Percentiles rank a stretch among this genome's conserved stretches.
These are phyloP conservation scores for Cercospora zeae-maydis DNA, from an alignment of 2,329 filamentous ascomycete genomes.

Conservation along the genomic window DNA sequence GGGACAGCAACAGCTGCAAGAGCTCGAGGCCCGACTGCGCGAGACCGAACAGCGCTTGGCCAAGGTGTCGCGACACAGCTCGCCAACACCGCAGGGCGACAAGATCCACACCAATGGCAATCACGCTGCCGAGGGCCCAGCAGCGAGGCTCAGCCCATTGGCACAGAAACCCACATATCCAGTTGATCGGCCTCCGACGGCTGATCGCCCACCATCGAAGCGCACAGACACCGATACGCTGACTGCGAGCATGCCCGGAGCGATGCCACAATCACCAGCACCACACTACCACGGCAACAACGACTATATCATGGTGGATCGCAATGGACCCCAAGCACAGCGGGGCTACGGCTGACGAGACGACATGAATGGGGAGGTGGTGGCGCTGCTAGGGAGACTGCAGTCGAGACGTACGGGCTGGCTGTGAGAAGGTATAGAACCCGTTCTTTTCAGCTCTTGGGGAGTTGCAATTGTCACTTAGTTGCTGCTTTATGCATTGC, in stretches of 20 bases:
- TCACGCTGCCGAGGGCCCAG: conserved; percentile 21
- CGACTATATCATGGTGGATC: conserved; percentile 37
- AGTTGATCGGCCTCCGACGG: conserved; percentile 25
- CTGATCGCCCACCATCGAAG: conserved; percentile 24
- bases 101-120: conserved; percentile 18
- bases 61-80: conserved; percentile 32
- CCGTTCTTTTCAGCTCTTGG: conserved; percentile 17
- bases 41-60: conserved; percentile 77
- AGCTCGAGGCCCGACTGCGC: conserved; percentile 76
- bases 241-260: conserved; percentile 28
- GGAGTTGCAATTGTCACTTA: conserved; percentile 22
- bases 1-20: conserved; percentile 76
- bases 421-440: conserved; percentile 13
- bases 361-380: background rate
- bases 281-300: conserved; percentile 19
- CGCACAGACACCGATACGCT: conserved; percentile 25
- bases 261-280: conserved; percentile 23
- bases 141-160: conserved; percentile 23
- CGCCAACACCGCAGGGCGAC: conserved; percentile 26
- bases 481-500: conserved; percentile 12
- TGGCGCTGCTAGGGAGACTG: conserved; percentile 15
- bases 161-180: conserved; percentile 29
- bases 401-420: conserved; percentile 12
- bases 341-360: conserved; percentile 21
- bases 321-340: conserved; percentile 23